Conservation (phyloP, 495 filamentous ascomycete species). For the Hypoxylon fuscum region DNA sequence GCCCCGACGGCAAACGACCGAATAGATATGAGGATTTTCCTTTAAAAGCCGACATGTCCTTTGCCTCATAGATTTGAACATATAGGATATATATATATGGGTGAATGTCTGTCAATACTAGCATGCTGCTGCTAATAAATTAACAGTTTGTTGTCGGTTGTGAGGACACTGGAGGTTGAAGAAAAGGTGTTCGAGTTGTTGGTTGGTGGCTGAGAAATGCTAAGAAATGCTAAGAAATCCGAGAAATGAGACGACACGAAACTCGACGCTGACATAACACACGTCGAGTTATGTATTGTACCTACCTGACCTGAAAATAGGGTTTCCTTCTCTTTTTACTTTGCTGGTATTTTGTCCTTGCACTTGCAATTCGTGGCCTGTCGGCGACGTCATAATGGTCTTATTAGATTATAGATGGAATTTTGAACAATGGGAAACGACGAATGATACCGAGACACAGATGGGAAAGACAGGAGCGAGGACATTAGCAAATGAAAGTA, state of each 20-base stretch:
- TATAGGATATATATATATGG: too few species aligned
- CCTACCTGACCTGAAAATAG: conserved; percentile 5
- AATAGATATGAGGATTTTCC: conserved; percentile 14
- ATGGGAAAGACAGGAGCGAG: not conserved
- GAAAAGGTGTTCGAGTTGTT: too few species aligned
- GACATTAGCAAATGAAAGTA: too few species aligned
- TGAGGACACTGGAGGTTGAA: not conserved
- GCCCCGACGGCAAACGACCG: conserved; percentile 2
- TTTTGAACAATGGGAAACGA: not conserved
- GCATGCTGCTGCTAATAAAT: not conserved
- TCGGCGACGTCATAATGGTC: conserved; percentile 23
- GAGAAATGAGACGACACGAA: not conserved
- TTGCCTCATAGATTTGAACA: not conserved
- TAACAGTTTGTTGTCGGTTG: not conserved
- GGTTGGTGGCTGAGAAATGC: too few species aligned
- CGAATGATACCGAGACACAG: not conserved
- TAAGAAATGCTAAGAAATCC: not conserved
- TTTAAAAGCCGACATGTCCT: conserved; percentile 1
- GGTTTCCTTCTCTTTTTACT: not conserved
- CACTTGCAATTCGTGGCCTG: conserved; percentile 1
- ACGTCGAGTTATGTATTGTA: not conserved
- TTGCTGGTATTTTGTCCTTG: conserved; percentile 1
- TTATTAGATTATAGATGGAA: conserved; percentile 2
- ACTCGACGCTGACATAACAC: conserved; percentile 1
- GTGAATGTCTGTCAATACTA: not conserved